phyloP scores from a whole-genome alignment of 331 rosid genomes.

The Pyrus hybrid region DNA sequence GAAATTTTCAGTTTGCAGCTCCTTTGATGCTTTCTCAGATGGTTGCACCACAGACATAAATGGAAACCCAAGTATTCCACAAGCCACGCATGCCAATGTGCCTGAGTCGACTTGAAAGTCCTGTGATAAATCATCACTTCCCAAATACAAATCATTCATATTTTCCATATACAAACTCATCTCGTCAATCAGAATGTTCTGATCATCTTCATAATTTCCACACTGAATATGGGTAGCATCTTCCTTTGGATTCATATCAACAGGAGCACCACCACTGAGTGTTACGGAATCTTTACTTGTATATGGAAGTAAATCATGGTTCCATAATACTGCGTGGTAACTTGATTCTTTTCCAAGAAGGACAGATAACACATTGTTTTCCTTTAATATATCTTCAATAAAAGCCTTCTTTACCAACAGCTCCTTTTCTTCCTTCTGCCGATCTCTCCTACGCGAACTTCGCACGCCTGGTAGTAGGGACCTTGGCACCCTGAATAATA shows the following conservation, averaged over 20 bases:
- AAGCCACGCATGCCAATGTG: constrained; percentile 87
- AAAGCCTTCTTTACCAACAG: constrained; percentile 74
- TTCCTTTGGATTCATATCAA: constrained; percentile 26
- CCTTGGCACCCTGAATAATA: constrained; percentile 71
- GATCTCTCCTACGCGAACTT: constrained; percentile 80
- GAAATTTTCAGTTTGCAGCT: constrained; percentile 33
- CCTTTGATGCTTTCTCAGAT: constrained; percentile 49
- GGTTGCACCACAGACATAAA: constrained; percentile 94
- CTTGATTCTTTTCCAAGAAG: constrained; percentile 56
- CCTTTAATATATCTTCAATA: constrained; percentile 74
- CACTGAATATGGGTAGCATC: constrained; percentile 31
- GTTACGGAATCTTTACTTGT: constrained; percentile 42
- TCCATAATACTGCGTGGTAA: constrained; percentile 71
- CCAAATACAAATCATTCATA: constrained; percentile 50
- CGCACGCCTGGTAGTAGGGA: constrained; percentile 85
- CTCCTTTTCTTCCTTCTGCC: constrained; percentile 87
- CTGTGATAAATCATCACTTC: constrained; percentile 64
- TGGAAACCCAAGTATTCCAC: constrained; percentile 99
- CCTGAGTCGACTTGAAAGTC: constrained; percentile 96
- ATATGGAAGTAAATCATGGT: constrained; percentile 68
- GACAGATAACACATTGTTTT: constrained; percentile 50
- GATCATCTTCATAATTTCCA: constrained; percentile 25
- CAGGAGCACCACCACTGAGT: constrained; percentile 39
- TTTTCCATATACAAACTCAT: constrained; percentile 72
- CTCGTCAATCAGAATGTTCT: constrained; percentile 43